These are phyloP conservation scores for Fragaria ananassa DNA, from an alignment of 306 rosid species.

Conservation along the genomic window DNA sequence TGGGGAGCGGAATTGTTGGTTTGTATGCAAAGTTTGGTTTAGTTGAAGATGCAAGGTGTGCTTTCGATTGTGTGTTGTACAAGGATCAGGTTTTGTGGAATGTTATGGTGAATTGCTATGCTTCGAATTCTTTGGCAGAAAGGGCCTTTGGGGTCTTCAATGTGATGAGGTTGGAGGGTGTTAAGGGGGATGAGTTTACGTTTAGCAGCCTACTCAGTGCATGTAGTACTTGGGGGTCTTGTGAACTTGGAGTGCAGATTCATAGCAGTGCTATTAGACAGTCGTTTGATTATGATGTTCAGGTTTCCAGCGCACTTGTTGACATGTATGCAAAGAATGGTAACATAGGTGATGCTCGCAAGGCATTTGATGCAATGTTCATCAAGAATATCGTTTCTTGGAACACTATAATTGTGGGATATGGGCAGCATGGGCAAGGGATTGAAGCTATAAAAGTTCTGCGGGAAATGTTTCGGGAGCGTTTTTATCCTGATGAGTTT, in stretches of 20 bases:
- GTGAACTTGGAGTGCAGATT: slow-evolving; percentile 46
- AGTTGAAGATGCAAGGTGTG: slow-evolving; percentile 49
- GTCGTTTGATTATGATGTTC: slow-evolving; percentile 60
- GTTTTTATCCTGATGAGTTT: slow-evolving; percentile 47
- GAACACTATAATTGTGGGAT: slow-evolving; percentile 67
- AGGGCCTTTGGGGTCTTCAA: slow-evolving; percentile 45
- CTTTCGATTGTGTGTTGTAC: slow-evolving; percentile 32
- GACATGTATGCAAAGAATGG: slow-evolving; percentile 56
- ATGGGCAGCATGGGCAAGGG: slow-evolving; percentile 48
- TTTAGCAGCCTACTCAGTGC: slow-evolving; percentile 53
- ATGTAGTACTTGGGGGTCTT: slow-evolving; percentile 31
- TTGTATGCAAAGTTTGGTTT: slow-evolving; percentile 57
- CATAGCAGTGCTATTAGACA: slow-evolving; percentile 45
- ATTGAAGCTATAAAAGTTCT: slow-evolving; percentile 57
- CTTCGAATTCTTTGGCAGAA: slow-evolving; percentile 37
- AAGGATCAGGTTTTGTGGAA: slow-evolving; percentile 77
- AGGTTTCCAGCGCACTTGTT: slow-evolving; percentile 57
- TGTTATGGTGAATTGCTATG: slow-evolving; percentile 69
- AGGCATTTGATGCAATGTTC: slow-evolving; percentile 40
- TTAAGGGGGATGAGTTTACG: slow-evolving; percentile 62
- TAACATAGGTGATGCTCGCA: slow-evolving; percentile 39
- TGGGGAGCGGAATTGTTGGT: slow-evolving; percentile 53
- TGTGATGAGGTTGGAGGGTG: slow-evolving; percentile 44
- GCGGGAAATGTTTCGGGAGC: slow-evolving; percentile 48
- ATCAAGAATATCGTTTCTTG: slow-evolving; percentile 59